phyloP scores from a whole-genome alignment of 768 basidiomycete genomes.

The Cystobasidium tubakii region DNA sequence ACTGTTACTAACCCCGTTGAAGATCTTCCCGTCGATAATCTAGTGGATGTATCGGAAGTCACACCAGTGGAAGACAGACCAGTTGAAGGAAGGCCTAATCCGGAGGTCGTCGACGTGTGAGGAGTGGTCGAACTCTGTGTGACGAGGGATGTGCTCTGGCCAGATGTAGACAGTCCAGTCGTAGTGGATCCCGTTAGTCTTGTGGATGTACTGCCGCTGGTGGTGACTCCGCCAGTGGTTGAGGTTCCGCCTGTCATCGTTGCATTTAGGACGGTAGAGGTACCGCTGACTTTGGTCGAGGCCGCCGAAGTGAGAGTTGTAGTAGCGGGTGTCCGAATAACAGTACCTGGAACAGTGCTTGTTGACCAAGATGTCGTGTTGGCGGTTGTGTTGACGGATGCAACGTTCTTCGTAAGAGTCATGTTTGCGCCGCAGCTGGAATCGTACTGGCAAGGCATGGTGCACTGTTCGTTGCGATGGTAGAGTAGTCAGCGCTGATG shows the following conservation, averaged over 20 bases:
- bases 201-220: background rate
- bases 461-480: conserved; percentile 33
- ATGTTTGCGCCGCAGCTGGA: conserved; percentile 8
- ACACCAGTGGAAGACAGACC: background rate
- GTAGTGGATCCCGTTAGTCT: background rate
- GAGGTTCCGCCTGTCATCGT: background rate
- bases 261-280: background rate
- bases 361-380: background rate
- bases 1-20: background rate
- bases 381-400: background rate
- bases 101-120: background rate
- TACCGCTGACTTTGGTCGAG: background rate
- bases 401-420: background rate
- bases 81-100: too few species aligned
- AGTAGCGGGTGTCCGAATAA: background rate
- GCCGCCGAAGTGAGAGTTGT: background rate
- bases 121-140: too few species aligned
- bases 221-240: background rate
- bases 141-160: too few species aligned
- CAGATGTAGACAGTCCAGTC: background rate
- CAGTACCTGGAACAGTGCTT: background rate
- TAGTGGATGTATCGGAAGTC: background rate
- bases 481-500: background rate
- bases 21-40: background rate
- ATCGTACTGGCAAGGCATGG: conserved; percentile 30